A percentile compares a stretch with the other conserved stretches of the same genome.
Conservation (phyloP, 2,329 filamentous ascomycete genomes). For the Aspergillus fumigatus region DNA sequence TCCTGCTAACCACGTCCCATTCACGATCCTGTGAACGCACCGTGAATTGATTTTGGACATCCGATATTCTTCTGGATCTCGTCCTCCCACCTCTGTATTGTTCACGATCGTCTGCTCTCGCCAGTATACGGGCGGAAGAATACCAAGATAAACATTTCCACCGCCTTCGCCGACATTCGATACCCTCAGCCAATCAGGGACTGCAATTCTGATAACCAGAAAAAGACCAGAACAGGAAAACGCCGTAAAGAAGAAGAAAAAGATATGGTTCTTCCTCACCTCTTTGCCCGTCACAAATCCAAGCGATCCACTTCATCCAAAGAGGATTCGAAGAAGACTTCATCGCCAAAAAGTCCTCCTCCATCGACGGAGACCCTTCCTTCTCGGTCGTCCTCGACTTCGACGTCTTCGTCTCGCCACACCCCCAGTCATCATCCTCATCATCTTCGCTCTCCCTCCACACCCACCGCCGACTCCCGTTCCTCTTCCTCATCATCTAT, state of each 20-base stretch:
- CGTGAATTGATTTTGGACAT: conserved; percentile 3
- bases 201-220: background rate
- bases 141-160: conserved; percentile 24
- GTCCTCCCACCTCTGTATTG: conserved; percentile 6
- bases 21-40: background rate
- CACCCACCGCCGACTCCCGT: conserved; percentile 4
- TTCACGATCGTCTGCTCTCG: conserved; percentile 10
- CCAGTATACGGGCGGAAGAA: background rate
- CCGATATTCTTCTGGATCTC: conserved; percentile 13
- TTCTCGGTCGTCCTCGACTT: background rate
- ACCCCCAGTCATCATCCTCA: conserved; percentile 4
- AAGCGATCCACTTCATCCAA: conserved; percentile 8
- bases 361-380: background rate
- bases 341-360: background rate
- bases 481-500: conserved; percentile 6
- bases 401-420: conserved; percentile 3
- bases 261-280: conserved; percentile 34
- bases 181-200: conserved; percentile 18
- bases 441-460: conserved; percentile 2
- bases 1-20: background rate
- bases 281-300: conserved; percentile 34
- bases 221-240: background rate
- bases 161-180: conserved; percentile 40
- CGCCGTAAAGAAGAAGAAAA: conserved; percentile 21
- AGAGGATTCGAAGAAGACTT: conserved; percentile 7